phyloP scores from a whole-genome alignment of 2,329 filamentous ascomycete genomes.

The Clathrospora elynae region DNA sequence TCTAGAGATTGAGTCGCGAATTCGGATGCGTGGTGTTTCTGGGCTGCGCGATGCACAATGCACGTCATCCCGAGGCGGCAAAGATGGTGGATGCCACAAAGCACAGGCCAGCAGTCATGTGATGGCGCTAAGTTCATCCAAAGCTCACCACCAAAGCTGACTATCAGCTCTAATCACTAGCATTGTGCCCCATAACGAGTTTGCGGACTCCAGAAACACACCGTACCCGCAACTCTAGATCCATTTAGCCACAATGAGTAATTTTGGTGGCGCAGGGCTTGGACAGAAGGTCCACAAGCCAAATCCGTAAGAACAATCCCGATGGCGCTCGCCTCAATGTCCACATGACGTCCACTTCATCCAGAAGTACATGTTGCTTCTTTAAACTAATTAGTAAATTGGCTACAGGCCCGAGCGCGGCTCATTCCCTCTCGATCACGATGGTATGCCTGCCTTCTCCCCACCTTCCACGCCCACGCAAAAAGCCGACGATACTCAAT shows the following conservation, averaged over 20 bases:
- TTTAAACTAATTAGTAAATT: constrained; percentile 11
- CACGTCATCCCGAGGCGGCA: constrained; percentile 27
- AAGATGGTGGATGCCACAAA: constrained; percentile 7
- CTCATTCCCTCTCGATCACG: constrained; percentile 95
- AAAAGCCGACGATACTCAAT: not conserved
- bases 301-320: constrained; percentile 63
- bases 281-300: constrained; percentile 68
- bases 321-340: not conserved
- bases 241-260: constrained; percentile 57
- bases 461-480: constrained; percentile 56
- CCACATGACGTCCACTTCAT: not conserved
- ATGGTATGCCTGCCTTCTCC: constrained; percentile 59
- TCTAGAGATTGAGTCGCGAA: too few species aligned
- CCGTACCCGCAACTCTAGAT: fast-evolving
- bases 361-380: not conserved
- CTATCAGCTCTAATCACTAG: constrained; percentile 3
- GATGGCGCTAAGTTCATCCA: constrained; percentile 28
- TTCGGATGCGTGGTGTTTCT: constrained; percentile 1
- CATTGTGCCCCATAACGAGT: constrained; percentile 4
- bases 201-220: not conserved
- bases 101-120: constrained; percentile 23
- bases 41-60: constrained; percentile 8
- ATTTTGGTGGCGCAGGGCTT: constrained; percentile 74
- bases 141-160: constrained; percentile 32
- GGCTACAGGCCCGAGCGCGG: constrained; percentile 79